Evolutionary conservation across 2,329 filamentous ascomycete species (phyloP).

Genomic region (Paecilomyces formosus): DNA sequence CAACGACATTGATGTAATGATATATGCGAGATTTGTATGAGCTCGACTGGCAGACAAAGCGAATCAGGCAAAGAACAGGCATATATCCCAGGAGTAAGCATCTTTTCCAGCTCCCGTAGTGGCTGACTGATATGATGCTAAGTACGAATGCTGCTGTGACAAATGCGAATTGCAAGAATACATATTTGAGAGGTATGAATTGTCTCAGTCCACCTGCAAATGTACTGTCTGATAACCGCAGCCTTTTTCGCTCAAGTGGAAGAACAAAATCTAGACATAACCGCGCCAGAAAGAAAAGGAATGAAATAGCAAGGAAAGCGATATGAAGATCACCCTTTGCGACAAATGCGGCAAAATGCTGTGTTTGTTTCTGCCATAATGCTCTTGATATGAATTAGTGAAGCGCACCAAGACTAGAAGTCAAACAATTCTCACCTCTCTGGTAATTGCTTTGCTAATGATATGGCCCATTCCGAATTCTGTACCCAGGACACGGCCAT

Average conservation of each 20-base stretch:
- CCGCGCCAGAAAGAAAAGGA: constrained; percentile 9
- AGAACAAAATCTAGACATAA: constrained; percentile 5
- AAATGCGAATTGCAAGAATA: constrained; percentile 3
- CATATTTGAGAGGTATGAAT: constrained; percentile 5
- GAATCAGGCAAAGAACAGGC: constrained; percentile 12
- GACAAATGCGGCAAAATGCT: constrained; percentile 14
- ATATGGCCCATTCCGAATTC: background rate
- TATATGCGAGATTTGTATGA: constrained; percentile 9
- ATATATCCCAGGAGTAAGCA: constrained; percentile 16
- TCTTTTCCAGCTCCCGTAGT: constrained; percentile 12
- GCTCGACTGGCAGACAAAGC: constrained; percentile 10
- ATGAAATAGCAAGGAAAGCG: constrained; percentile 12
- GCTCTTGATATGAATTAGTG: background rate
- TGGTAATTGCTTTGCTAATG: background rate
- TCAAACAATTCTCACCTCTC: background rate
- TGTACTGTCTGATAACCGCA: constrained; percentile 1
- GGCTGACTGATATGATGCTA: constrained; percentile 6
- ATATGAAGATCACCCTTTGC: constrained; percentile 17
- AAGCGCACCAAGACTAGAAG: background rate
- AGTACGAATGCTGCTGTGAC: constrained; percentile 10
- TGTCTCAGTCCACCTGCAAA: constrained; percentile 1
- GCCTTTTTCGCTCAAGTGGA: constrained; percentile 3
- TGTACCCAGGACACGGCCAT: background rate
- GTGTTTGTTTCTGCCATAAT: constrained; percentile 17
- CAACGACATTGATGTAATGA: constrained; percentile 17